Evolutionary conservation across 228 moss, liverwort and hornwort genomes (phyloP).

Genomic region (Sphagnum magellanicum): DNA sequence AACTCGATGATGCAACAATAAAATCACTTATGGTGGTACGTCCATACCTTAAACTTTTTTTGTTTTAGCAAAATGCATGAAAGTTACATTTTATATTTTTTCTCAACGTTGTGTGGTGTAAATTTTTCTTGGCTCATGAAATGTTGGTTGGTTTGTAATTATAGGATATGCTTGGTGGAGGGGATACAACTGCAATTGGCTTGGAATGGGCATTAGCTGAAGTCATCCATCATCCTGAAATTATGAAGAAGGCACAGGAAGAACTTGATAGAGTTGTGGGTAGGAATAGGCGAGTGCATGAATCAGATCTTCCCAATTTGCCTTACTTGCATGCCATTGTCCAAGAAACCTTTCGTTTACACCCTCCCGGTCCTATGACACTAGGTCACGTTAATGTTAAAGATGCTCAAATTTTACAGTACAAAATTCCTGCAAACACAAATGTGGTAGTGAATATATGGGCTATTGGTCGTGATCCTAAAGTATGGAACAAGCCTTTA

Average conservation of each 20-base stretch:
- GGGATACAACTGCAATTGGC: too few relatives aligned
- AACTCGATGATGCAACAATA: too few relatives aligned
- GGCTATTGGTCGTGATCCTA: slow-evolving; percentile 43
- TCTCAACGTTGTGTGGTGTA: too few relatives aligned
- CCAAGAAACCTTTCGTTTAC: slow-evolving; percentile 27
- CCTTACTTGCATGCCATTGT: slow-evolving; percentile 17
- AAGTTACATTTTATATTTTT: too few relatives aligned
- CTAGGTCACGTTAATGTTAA: slow-evolving; percentile 9
- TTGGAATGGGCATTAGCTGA: background rate
- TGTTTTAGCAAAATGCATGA: too few relatives aligned
- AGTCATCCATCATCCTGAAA: background rate
- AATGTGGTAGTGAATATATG: slow-evolving; percentile 49
- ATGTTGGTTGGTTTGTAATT: too few relatives aligned
- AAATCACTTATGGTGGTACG: too few relatives aligned
- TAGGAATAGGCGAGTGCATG: slow-evolving; percentile 6
- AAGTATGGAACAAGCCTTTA: slow-evolving; percentile 21
- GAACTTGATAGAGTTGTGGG: slow-evolving; percentile 17
- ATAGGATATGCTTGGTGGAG: too few relatives aligned
- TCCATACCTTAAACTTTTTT: too few relatives aligned
- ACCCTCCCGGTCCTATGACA: slow-evolving; percentile 20
- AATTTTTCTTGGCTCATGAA: too few relatives aligned
- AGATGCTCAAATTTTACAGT: slow-evolving; percentile 12
- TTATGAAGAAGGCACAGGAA: slow-evolving; percentile 13
- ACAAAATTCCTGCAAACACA: slow-evolving; percentile 36
- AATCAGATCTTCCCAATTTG: slow-evolving; percentile 1